These are phyloP conservation scores for Aspergillus costaricaensis DNA, from an alignment of 2,329 filamentous ascomycete genomes.

Conservation along the genomic window DNA sequence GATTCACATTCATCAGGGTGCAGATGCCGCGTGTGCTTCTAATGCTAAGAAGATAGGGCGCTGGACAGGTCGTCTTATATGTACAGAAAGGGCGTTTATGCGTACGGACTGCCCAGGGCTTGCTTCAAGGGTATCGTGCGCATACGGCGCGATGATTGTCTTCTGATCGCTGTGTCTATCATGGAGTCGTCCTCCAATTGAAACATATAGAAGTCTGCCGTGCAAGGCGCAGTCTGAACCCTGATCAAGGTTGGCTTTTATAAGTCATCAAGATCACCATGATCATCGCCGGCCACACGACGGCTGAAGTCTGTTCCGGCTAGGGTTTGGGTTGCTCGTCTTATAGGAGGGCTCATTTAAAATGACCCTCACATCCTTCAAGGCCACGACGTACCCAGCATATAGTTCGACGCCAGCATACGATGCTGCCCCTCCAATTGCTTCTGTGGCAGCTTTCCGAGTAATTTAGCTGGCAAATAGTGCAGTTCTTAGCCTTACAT, in stretches of 20 bases:
- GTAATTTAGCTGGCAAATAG: conserved; percentile 4
- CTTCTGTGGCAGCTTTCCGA: neutral
- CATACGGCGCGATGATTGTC: neutral
- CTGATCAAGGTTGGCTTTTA: neutral
- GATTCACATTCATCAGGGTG: conserved; percentile 16
- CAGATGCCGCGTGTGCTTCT: conserved; percentile 20
- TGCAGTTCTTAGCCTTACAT: neutral
- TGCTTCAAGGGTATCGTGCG: neutral
- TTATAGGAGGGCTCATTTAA: conserved; percentile 1
- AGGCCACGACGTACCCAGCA: neutral
- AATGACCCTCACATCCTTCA: conserved; percentile 2
- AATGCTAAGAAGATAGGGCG: conserved; percentile 4
- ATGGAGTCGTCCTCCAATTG: neutral
- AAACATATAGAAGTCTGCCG: neutral
- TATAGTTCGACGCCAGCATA: neutral
- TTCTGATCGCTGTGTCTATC: neutral
- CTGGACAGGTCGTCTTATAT: conserved; percentile 10
- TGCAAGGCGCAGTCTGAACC: neutral
- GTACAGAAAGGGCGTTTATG: neutral
- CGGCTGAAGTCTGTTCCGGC: conserved; percentile 9
- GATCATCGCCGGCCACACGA: conserved; percentile 14
- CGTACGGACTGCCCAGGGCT: neutral
- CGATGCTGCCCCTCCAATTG: neutral
- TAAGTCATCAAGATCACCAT: conserved; percentile 18
- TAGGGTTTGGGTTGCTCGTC: neutral